Percentiles rank a stretch among this genome's conserved stretches.
Evolutionary conservation across 805 yeast genomes (phyloP).

Genomic region (Debaryomyces prosopidis): DNA sequence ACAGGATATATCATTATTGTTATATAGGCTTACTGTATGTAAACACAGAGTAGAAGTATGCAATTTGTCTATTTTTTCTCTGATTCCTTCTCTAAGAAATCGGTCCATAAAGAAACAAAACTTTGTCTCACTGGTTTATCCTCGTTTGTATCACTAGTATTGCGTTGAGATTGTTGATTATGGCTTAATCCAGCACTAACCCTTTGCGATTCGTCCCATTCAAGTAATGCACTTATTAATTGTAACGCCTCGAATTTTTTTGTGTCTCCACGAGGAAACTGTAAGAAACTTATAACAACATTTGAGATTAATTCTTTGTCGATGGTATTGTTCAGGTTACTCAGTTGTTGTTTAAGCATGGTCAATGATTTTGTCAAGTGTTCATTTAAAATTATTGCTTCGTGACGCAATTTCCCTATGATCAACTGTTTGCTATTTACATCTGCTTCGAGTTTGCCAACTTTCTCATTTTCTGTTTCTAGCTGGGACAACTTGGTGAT

Average conservation of each 20-base stretch:
- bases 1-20: background rate
- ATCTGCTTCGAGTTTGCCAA: constrained; percentile 60
- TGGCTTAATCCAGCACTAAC: constrained; percentile 72
- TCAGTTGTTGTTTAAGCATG: constrained; percentile 74
- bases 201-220: constrained; percentile 84
- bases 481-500: constrained; percentile 13
- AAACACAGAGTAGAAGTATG: background rate
- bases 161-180: constrained; percentile 22
- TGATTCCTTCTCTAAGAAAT: constrained; percentile 72
- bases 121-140: constrained; percentile 42
- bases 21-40: background rate
- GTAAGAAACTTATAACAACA: constrained; percentile 78
- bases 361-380: constrained; percentile 92
- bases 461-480: constrained; percentile 23
- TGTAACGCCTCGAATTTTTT: constrained; percentile 91
- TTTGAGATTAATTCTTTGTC: constrained; percentile 90
- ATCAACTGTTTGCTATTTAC: constrained; percentile 60
- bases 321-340: constrained; percentile 60
- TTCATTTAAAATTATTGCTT: constrained; percentile 89
- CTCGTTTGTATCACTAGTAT: constrained; percentile 15
- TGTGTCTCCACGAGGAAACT: constrained; percentile 88
- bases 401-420: constrained; percentile 91
- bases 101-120: constrained; percentile 79
- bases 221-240: constrained; percentile 76
- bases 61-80: background rate